phyloP scores from a whole-genome alignment of 2,329 filamentous ascomycete species.

The Phoma sp. region DNA sequence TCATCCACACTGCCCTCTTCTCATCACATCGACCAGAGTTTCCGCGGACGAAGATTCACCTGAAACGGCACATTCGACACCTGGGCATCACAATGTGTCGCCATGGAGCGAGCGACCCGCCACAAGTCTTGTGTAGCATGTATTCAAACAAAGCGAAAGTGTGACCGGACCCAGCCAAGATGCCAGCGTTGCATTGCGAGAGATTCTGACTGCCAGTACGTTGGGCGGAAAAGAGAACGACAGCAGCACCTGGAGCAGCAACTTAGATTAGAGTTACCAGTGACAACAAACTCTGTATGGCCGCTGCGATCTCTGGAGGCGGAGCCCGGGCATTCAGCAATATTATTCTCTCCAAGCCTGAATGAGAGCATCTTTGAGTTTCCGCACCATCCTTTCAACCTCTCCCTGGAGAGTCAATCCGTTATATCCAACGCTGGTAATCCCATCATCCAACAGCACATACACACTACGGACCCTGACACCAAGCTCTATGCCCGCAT shows the following conservation, averaged over 20 bases:
- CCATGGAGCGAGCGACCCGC: conserved; percentile 8
- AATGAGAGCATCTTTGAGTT: conserved; percentile 14
- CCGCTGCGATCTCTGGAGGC: too few species aligned
- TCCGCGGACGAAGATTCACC: background rate
- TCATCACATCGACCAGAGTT: background rate
- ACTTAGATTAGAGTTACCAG: too few species aligned
- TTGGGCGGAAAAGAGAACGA: conserved; percentile 1
- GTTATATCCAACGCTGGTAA: background rate
- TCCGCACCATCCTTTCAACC: conserved; percentile 20
- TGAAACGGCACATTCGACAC: too few species aligned
- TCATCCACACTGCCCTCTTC: background rate
- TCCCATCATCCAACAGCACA: too few species aligned
- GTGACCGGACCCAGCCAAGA: conserved; percentile 19
- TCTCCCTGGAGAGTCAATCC: background rate
- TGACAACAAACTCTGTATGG: too few species aligned
- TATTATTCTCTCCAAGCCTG: background rate
- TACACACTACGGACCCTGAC: too few species aligned
- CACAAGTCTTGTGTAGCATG: conserved; percentile 25
- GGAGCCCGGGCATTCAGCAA: background rate
- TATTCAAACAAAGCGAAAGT: conserved; percentile 22
- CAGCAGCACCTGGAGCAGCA: too few species aligned
- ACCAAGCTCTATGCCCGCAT: too few species aligned
- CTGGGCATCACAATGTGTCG: background rate
- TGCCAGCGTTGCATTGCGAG: conserved; percentile 24
- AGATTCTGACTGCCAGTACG: conserved; percentile 17